Evolutionary conservation across 1,284 basidiomycete species (phyloP).

Genomic region (Ustilago nuda): DNA sequence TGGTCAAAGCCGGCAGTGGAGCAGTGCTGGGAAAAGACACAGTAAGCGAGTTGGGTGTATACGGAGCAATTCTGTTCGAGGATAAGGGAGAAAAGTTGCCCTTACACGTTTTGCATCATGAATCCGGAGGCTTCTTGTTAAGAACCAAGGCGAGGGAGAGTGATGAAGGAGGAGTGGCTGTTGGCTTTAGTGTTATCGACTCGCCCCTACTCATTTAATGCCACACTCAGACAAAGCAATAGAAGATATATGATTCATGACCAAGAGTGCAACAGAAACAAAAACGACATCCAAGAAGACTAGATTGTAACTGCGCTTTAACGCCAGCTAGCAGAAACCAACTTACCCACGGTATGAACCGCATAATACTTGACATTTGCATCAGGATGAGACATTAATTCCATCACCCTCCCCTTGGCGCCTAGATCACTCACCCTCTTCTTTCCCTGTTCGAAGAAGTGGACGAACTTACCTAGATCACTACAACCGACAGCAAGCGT

Average conservation of each 20-base stretch:
- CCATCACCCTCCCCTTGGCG: conserved; percentile 91
- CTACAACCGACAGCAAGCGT: conserved; percentile 63
- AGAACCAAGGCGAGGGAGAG: conserved; percentile 92
- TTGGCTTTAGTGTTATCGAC: conserved; percentile 89
- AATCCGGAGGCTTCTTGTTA: conserved; percentile 83
- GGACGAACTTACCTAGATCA: conserved; percentile 65
- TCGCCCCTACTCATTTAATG: conserved; percentile 77
- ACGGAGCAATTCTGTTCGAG: conserved; percentile 85
- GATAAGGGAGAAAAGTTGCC: conserved; percentile 3
- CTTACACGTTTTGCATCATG: conserved; percentile 72
- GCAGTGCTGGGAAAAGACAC: conserved; percentile 75
- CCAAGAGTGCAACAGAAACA: background rate
- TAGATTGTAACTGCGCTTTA: conserved; percentile 4
- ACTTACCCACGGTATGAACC: conserved; percentile 70
- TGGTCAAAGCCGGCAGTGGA: conserved; percentile 74
- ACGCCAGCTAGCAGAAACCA: conserved; percentile 65
- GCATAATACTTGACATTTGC: conserved; percentile 92
- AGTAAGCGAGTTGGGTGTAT: conserved; percentile 91
- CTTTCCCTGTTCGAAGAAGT: conserved; percentile 61
- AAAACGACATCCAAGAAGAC: conserved; percentile 2
- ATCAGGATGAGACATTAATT: conserved; percentile 89
- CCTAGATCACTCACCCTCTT: conserved; percentile 80
- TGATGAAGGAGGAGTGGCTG: conserved; percentile 93
- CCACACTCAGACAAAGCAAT: background rate
- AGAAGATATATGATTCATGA: background rate